A percentile compares a stretch with the other conserved stretches of the same genome.
These are phyloP conservation scores for Malbranchea zuffiana DNA, from an alignment of 2,329 filamentous ascomycete genomes.

Conservation along the genomic window DNA sequence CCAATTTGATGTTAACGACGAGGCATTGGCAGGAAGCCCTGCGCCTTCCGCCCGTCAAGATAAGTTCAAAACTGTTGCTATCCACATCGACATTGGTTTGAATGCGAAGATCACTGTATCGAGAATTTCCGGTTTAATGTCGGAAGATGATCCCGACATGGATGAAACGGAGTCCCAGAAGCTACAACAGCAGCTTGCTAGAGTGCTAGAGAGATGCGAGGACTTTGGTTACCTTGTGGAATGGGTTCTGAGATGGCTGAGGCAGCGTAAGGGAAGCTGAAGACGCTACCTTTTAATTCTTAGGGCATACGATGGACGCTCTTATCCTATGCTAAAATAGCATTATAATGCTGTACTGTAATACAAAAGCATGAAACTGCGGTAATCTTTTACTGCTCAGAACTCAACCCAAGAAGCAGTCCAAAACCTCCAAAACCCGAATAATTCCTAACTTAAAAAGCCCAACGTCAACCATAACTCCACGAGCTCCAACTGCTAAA, in stretches of 20 bases:
- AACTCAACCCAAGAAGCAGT: too few species aligned
- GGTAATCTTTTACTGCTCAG: too few species aligned
- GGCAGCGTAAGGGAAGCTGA: slow-evolving; percentile 19
- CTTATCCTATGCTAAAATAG: too few species aligned
- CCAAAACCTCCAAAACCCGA: too few species aligned
- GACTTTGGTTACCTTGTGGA: slow-evolving; percentile 36
- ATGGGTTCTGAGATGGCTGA: slow-evolving; percentile 32
- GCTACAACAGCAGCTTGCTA: slow-evolving; percentile 27
- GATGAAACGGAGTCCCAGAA: slow-evolving; percentile 16
- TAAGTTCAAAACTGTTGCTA: slow-evolving; percentile 21
- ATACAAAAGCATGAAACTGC: too few species aligned
- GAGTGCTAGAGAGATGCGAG: slow-evolving; percentile 34
- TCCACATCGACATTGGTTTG: slow-evolving; percentile 31
- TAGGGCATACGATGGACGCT: too few species aligned
- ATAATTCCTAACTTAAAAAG: too few species aligned
- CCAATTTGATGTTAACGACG: slow-evolving; percentile 9
- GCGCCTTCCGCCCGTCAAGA: too few species aligned
- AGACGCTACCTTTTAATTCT: too few species aligned
- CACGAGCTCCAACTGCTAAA: too few species aligned
- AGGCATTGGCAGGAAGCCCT: neutral
- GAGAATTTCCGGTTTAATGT: slow-evolving; percentile 28
- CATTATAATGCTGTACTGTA: too few species aligned
- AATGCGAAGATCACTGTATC: slow-evolving; percentile 33
- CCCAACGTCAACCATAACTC: too few species aligned
- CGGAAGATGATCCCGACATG: slow-evolving; percentile 17